Evolutionary conservation across 352 stramenopile genomes (phyloP).

Genomic region (Blastocystis sp.): DNA sequence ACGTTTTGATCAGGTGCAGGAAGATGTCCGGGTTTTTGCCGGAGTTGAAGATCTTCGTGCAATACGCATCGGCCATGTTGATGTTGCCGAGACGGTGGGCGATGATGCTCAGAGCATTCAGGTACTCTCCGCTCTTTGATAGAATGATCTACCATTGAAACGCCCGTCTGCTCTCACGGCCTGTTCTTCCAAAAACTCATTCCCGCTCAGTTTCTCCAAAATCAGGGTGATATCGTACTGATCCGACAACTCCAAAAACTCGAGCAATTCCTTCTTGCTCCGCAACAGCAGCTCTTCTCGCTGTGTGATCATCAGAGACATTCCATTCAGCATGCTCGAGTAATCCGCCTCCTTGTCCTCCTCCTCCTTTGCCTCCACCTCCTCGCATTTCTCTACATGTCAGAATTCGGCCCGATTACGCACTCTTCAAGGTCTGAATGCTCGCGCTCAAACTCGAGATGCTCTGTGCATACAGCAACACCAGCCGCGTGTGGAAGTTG

Average conservation of each 20-base stretch:
- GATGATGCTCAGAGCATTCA: conserved; percentile 17
- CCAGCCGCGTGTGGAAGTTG: not conserved
- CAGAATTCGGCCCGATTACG: not conserved
- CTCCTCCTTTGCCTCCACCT: not conserved
- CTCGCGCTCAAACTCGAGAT: not conserved
- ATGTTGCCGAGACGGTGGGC: conserved; percentile 8
- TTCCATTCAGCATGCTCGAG: not conserved
- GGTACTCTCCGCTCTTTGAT: not conserved
- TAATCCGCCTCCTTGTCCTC: not conserved
- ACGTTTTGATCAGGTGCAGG: conserved; percentile 22
- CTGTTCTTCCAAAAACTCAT: conserved; percentile 1
- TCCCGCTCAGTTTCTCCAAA: not conserved
- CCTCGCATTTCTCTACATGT: too few species aligned
- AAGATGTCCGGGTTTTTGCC: conserved; percentile 11
- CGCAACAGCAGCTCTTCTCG: not conserved
- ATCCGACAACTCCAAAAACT: conserved; percentile 31
- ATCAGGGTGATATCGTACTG: not conserved
- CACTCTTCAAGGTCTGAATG: not conserved
- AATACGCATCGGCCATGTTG: conserved; percentile 41
- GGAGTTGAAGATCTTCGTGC: not conserved
- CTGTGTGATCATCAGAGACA: not conserved
- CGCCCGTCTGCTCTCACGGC: not conserved
- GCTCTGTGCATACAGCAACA: not conserved
- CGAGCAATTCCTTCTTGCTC: conserved; percentile 13
- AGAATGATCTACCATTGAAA: conserved; percentile 34